Evolutionary conservation across 108 stramenopile species (phyloP).

Genomic region (Nannochloropsis salina): DNA sequence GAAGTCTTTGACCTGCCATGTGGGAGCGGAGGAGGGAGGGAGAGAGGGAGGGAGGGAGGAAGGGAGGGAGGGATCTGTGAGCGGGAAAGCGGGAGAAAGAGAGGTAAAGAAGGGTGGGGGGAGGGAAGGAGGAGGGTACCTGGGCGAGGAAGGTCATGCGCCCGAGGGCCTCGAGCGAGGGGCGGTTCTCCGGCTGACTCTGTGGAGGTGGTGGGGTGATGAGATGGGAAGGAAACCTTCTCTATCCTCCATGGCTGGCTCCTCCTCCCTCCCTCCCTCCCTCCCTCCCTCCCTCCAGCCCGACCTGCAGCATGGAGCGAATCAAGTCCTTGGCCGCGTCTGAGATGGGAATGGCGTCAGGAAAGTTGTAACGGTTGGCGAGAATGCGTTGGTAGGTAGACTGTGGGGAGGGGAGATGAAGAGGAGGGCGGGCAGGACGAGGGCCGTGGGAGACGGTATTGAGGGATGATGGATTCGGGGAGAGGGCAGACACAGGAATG

Average conservation of each 20-base stretch:
- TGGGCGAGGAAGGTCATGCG: background rate
- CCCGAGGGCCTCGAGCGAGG: background rate
- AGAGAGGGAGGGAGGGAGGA: background rate
- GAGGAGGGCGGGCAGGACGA: background rate
- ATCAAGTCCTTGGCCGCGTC: slow-evolving; percentile 74
- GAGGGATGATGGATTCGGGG: background rate
- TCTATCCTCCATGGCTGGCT: no score
- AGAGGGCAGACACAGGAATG: background rate
- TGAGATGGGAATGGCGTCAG: slow-evolving; percentile 65
- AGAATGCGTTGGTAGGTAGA: slow-evolving; percentile 93
- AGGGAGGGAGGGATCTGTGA: slow-evolving; percentile 10
- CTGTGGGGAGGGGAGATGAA: background rate
- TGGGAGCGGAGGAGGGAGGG: background rate
- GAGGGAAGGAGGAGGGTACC: background rate
- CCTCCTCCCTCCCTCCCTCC: background rate
- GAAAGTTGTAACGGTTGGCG: slow-evolving; percentile 85
- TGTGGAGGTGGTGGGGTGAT: no score
- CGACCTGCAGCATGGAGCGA: slow-evolving; percentile 72
- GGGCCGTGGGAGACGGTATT: no score
- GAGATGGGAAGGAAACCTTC: no score
- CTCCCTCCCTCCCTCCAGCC: background rate
- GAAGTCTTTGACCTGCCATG: background rate
- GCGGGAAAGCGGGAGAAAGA: no score
- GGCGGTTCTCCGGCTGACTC: background rate
- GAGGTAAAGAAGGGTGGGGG: background rate